phyloP scores from a whole-genome alignment of 1,284 basidiomycete species.

The Omphalotus olearius region DNA sequence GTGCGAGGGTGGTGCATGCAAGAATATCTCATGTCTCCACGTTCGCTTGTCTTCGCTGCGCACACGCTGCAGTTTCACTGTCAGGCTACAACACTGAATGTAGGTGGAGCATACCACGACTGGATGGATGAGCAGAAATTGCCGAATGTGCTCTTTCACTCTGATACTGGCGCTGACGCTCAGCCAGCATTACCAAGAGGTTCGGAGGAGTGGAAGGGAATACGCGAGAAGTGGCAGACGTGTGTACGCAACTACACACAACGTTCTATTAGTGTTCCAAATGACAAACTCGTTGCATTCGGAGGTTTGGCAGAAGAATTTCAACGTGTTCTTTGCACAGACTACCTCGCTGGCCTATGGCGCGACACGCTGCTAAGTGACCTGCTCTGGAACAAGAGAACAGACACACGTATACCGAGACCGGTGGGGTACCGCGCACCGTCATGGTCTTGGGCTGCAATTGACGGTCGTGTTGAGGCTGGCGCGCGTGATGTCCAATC shows the following conservation, averaged over 20 bases:
- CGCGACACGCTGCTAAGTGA: not conserved
- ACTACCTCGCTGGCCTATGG: constrained; percentile 8
- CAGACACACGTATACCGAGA: not conserved
- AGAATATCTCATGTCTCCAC: constrained; percentile 5
- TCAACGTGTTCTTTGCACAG: not conserved
- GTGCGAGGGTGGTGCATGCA: constrained; percentile 7
- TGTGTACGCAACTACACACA: constrained; percentile 2
- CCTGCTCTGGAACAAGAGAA: constrained; percentile 3
- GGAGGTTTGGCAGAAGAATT: constrained; percentile 7
- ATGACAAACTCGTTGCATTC: constrained; percentile 6
- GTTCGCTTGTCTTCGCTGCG: not conserved
- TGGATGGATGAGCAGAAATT: not conserved
- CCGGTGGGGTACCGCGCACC: constrained; percentile 2
- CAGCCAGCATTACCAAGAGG: not conserved
- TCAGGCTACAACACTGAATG: not conserved
- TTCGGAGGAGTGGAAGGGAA: not conserved
- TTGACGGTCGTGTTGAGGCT: not conserved
- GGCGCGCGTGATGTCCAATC: not conserved
- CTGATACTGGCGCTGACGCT: not conserved
- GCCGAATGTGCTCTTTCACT: constrained; percentile 1
- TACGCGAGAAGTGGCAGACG: not conserved
- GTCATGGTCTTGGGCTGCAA: constrained; percentile 7
- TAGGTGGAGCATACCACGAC: constrained; percentile 1
- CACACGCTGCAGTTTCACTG: constrained; percentile 5
- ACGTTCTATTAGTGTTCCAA: not conserved